These are phyloP conservation scores for Debaryomyces sp. DNA, from an alignment of 1,139 yeast species.

Conservation along the genomic window DNA sequence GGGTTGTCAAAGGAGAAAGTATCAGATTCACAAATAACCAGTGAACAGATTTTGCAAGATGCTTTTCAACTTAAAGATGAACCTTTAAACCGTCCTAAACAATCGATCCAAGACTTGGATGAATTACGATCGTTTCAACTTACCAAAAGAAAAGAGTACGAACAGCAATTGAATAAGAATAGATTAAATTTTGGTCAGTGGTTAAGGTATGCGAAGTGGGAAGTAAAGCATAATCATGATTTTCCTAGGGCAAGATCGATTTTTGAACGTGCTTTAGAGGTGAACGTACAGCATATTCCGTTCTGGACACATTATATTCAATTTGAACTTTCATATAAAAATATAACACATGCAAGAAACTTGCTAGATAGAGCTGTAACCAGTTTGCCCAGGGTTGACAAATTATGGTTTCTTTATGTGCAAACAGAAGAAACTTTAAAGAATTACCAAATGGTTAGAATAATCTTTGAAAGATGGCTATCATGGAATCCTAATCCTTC, in stretches of 20 bases:
- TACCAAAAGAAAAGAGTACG: slow-evolving; percentile 78
- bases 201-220: slow-evolving; percentile 92
- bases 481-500: slow-evolving; percentile 65
- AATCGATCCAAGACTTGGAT: slow-evolving; percentile 73
- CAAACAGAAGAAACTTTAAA: slow-evolving; percentile 81
- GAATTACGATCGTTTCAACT: slow-evolving; percentile 78
- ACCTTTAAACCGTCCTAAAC: slow-evolving; percentile 45
- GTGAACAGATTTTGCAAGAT: slow-evolving; percentile 41
- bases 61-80: slow-evolving; percentile 33
- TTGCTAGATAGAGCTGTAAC: slow-evolving; percentile 78
- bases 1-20: slow-evolving; percentile 1
- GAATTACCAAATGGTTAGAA: slow-evolving; percentile 62
- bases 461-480: slow-evolving; percentile 79
- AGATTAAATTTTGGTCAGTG: slow-evolving; percentile 83
- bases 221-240: slow-evolving; percentile 74
- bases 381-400: slow-evolving; percentile 75
- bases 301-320: slow-evolving; percentile 87
- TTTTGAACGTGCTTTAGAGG: slow-evolving; percentile 84
- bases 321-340: slow-evolving; percentile 69
- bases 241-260: slow-evolving; percentile 75
- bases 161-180: slow-evolving; percentile 81
- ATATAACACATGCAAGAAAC: slow-evolving; percentile 88
- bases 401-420: slow-evolving; percentile 83
- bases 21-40: slow-evolving; percentile 28
- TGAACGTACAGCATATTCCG: slow-evolving; percentile 73